Evolutionary conservation across 352 stramenopile species (phyloP).

Genomic region (Hyaloperonospora brassicae): DNA sequence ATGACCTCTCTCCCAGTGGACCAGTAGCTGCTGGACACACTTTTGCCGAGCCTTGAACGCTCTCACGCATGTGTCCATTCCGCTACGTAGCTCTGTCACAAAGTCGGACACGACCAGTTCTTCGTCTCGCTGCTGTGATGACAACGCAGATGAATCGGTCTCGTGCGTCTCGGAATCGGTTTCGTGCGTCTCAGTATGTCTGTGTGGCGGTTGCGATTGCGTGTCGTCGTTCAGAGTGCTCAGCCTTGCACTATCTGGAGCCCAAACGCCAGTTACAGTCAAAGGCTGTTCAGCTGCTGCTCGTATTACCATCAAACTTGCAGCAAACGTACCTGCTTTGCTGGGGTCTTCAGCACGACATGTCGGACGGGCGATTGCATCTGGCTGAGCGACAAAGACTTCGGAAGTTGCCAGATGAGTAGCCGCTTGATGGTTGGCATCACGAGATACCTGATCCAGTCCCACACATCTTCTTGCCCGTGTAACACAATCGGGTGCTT

Average conservation of each 20-base stretch:
- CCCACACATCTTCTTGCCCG: slow-evolving; percentile 3
- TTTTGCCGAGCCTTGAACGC: slow-evolving; percentile 64
- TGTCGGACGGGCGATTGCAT: slow-evolving; percentile 12
- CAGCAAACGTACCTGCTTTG: slow-evolving; percentile 9
- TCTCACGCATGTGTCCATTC: slow-evolving; percentile 80
- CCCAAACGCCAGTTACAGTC: slow-evolving; percentile 8
- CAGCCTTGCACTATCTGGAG: slow-evolving; percentile 8
- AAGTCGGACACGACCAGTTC: slow-evolving; percentile 49
- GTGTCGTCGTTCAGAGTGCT: neutral
- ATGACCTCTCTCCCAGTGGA: slow-evolving; percentile 59
- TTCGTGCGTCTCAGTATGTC: slow-evolving; percentile 2
- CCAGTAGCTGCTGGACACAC: slow-evolving; percentile 57
- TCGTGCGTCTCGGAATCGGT: no score
- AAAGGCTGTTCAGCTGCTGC: slow-evolving; percentile 6
- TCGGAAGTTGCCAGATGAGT: slow-evolving; percentile 27
- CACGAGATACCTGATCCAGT: slow-evolving; percentile 8
- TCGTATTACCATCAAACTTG: neutral
- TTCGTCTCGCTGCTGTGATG: slow-evolving; percentile 11
- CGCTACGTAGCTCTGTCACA: slow-evolving; percentile 75
- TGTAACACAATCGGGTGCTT: slow-evolving; percentile 1
- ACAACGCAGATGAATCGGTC: neutral
- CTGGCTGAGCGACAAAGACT: slow-evolving; percentile 8
- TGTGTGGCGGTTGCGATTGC: slow-evolving; percentile 3
- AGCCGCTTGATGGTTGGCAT: neutral
- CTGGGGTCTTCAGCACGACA: slow-evolving; percentile 18